Evolutionary conservation across 129 eudicot species (phyloP).

Genomic region (Kitagawia praeruptora): DNA sequence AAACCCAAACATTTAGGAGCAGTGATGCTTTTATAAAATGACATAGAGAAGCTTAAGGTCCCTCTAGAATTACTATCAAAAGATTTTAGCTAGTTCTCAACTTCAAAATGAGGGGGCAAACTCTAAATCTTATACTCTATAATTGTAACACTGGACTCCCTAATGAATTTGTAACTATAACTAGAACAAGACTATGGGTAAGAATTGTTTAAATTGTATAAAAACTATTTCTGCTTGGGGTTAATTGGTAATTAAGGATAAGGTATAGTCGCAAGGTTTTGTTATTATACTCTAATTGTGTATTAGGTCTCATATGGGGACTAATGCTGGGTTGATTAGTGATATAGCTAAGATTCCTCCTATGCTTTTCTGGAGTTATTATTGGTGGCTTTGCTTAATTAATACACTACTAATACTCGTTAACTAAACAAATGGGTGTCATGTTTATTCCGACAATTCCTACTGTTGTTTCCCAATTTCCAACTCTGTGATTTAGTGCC

Average conservation of each 20-base stretch:
- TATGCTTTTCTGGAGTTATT: conserved; percentile 11
- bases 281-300: not conserved
- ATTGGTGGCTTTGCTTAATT: not conserved
- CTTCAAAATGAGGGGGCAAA: no score
- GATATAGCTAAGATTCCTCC: conserved; percentile 16
- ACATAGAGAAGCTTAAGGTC: no score
- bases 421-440: conserved; percentile 26
- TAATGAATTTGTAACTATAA: no score
- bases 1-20: not conserved
- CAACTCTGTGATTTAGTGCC: conserved; percentile 20
- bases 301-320: not conserved
- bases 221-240: not conserved
- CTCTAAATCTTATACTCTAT: no score
- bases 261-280: no score
- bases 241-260: no score
- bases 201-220: no score
- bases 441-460: conserved; percentile 34
- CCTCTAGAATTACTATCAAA: not conserved
- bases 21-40: not conserved
- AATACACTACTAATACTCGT: not conserved
- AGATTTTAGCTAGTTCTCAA: not conserved
- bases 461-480: conserved; percentile 29
- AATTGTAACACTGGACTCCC: no score
- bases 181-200: no score
- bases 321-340: not conserved